Percentiles rank a stretch among this genome's conserved stretches.
Evolutionary conservation across 768 basidiomycete species (phyloP).

Genomic region (Boletus fagicola): DNA sequence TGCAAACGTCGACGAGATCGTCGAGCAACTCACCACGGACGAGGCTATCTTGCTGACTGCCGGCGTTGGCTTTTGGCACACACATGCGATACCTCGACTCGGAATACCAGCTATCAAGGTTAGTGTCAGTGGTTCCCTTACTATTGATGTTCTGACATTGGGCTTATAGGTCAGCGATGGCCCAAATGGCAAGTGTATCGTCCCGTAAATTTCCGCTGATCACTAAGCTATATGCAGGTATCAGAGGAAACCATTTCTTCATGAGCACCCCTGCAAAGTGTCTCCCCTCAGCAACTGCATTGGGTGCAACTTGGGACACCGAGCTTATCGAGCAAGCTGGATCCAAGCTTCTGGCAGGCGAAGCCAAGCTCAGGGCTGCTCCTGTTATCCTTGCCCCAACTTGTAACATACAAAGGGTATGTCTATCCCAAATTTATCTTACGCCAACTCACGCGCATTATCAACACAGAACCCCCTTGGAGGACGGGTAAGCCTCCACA

Average conservation of each 20-base stretch:
- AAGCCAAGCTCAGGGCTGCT: conserved; percentile 68
- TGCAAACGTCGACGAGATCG: conserved; percentile 56
- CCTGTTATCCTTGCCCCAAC: conserved; percentile 76
- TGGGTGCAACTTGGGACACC: conserved; percentile 74
- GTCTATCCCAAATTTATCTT: conserved; percentile 11
- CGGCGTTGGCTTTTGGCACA: conserved; percentile 79
- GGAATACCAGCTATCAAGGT: conserved; percentile 72
- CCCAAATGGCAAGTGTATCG: conserved; percentile 56
- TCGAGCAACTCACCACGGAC: conserved; percentile 67
- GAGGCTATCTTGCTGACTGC: conserved; percentile 72
- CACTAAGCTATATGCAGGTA: conserved; percentile 31
- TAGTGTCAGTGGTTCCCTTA: conserved; percentile 9
- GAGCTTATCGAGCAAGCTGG: conserved; percentile 63
- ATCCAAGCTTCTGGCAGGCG: conserved; percentile 61
- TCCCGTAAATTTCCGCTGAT: background rate
- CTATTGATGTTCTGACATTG: background rate
- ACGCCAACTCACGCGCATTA: background rate
- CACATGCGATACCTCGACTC: conserved; percentile 59
- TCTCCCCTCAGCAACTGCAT: conserved; percentile 69
- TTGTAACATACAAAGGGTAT: conserved; percentile 78
- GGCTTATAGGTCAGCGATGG: conserved; percentile 65
- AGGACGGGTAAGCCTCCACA: conserved; percentile 47
- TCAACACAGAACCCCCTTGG: conserved; percentile 60
- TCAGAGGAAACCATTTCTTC: conserved; percentile 73
- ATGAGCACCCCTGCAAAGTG: conserved; percentile 81